Conservation (phyloP, 106 monocot genomes). For the Amphibolis antarctica region DNA sequence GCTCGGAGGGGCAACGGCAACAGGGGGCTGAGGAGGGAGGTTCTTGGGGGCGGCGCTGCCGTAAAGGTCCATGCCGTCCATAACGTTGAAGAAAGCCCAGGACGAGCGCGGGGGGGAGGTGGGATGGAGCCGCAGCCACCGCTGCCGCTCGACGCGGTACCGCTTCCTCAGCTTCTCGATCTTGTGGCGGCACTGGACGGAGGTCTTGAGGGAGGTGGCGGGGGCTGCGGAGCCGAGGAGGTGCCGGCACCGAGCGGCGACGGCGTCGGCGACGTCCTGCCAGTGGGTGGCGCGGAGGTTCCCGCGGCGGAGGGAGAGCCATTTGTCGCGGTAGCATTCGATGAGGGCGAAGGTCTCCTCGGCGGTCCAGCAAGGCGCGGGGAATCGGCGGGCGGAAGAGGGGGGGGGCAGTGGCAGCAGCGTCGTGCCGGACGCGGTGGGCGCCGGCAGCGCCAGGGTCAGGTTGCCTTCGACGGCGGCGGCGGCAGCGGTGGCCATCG, state of each 20-base stretch:
- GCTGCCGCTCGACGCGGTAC: slow-evolving; percentile 13
- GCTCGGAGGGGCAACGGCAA: neutral
- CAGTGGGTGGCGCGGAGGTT: slow-evolving; percentile 82
- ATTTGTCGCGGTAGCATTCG: slow-evolving; percentile 68
- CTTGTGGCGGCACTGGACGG: slow-evolving; percentile 96
- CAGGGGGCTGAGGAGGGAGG: neutral
- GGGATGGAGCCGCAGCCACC: slow-evolving; percentile 17
- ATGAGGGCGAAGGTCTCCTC: slow-evolving; percentile 92
- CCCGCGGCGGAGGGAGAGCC: slow-evolving; percentile 48
- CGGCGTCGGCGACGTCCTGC: slow-evolving; percentile 63
- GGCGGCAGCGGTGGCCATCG: neutral
- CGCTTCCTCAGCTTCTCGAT: slow-evolving; percentile 29
- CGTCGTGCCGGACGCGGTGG: neutral
- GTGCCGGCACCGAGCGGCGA: slow-evolving; percentile 32
- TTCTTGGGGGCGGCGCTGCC: neutral
- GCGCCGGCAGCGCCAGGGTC: slow-evolving; percentile 10
- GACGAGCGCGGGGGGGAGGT: slow-evolving; percentile 14
- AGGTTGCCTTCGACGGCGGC: neutral
- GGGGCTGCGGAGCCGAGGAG: slow-evolving; percentile 12
- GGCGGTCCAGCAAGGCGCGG: slow-evolving; percentile 81
- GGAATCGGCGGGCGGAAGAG: slow-evolving; percentile 33
- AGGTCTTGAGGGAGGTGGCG: slow-evolving; percentile 40
- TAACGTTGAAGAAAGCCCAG: slow-evolving; percentile 17
- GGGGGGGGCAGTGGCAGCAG: slow-evolving; percentile 10
- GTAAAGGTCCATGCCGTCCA: slow-evolving; percentile 11